Base-by-base conservation (phyloP, 805 yeast genomes). In the Suhomyces faveliae region DNA sequence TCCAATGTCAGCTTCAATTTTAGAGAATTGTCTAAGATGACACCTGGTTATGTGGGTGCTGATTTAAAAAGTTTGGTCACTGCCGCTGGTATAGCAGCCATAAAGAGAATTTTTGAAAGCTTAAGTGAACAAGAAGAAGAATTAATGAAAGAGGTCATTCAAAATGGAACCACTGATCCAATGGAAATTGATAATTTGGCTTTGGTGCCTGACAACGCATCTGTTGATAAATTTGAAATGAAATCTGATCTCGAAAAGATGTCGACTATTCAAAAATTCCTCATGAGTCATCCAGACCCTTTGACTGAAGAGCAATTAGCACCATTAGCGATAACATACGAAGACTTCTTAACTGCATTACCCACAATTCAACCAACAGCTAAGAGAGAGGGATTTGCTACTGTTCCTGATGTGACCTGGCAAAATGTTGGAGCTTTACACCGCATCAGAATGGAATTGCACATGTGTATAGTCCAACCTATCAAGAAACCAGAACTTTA, bases 31-130 rank as follows among this genome's bases (percentile, higher is more conserved):
- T 97, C 98, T 1, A 91, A 91, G 61, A 72, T 88, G 72, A 94
- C 99, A 0, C 97, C 99, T 0, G 99, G 99, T 12, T 94, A 83
- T 66, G 99, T 94, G 5, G 99, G 98, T 45, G 99, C 99, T 1
- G 99, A 94, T 73, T 76, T 94, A 55, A 89, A 90, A 59, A 95
- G 98, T 11, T 76, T 94, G 48, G 95, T 89, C 1, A 83, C 97
- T 0, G 97, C 97, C 2, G 96, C 99, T 0, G 98, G 98, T 49
- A 87, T 90, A 15, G 80, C 88, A 53, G 97, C 98, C 1, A 91
- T 94, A 52, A 91, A 92, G 62, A 78, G 99, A 55, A 91, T 94
- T 4, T 92, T 92, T 63, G 80, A 82, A 48, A 74, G 81, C 30
- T 67, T 81, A 54, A 71, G 76, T 53, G 74, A 71, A 48, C 64